phyloP scores from a whole-genome alignment of 805 yeast species.

The Lachancea meyersii region DNA sequence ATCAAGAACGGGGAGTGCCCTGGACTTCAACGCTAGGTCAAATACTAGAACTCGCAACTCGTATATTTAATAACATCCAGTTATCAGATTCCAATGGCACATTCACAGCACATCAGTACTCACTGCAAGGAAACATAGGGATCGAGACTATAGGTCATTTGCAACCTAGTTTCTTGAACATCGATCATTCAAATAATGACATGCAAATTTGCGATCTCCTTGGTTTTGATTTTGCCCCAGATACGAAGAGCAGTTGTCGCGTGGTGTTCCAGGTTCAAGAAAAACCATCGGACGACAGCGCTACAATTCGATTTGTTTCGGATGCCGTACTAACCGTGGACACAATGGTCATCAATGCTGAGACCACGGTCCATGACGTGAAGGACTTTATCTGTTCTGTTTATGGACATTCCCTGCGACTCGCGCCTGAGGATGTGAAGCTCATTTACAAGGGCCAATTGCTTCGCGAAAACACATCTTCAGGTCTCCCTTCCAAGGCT shows the following conservation, averaged over 20 bases:
- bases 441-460: slow-evolving; percentile 27
- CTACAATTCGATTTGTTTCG: slow-evolving; percentile 22
- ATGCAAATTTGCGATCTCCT: slow-evolving; percentile 25
- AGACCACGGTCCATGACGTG: slow-evolving; percentile 25
- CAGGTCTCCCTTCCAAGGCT: slow-evolving; percentile 18
- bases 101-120: slow-evolving; percentile 16
- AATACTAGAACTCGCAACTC: slow-evolving; percentile 15
- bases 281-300: slow-evolving; percentile 12
- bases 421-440: slow-evolving; percentile 21
- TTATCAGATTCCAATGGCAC: slow-evolving; percentile 9
- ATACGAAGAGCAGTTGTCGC: slow-evolving; percentile 25
- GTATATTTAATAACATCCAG: slow-evolving; percentile 19
- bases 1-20: slow-evolving; percentile 9
- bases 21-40: slow-evolving; percentile 16
- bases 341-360: slow-evolving; percentile 18
- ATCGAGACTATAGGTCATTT: slow-evolving; percentile 23
- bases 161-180: slow-evolving; percentile 11
- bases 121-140: slow-evolving; percentile 15
- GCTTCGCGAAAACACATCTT: slow-evolving; percentile 14
- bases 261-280: slow-evolving; percentile 28
- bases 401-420: slow-evolving; percentile 20
- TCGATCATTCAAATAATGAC: slow-evolving; percentile 18
- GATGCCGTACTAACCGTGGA: slow-evolving; percentile 20
- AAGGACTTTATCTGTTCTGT: slow-evolving; percentile 25
- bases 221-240: slow-evolving; percentile 34